Conservation (phyloP, 2,329 filamentous ascomycete species). For the Ceratocystis albifundus region DNA sequence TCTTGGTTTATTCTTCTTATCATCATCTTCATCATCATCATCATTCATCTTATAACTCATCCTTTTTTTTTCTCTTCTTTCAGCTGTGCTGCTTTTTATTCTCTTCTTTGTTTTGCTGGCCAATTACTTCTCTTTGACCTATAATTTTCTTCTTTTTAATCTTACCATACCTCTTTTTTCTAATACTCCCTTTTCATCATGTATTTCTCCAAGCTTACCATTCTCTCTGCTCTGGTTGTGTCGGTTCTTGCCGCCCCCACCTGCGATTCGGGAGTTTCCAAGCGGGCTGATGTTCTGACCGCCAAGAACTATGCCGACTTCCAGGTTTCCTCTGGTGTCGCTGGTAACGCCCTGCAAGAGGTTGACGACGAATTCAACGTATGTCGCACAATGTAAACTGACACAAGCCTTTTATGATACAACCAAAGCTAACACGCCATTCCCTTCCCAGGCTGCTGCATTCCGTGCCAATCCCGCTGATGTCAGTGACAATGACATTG, state of each 20-base stretch:
- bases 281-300: slow-evolving; percentile 28
- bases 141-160: slow-evolving; percentile 5
- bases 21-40: slow-evolving; percentile 21
- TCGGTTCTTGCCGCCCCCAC: slow-evolving; percentile 32
- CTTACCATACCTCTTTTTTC: slow-evolving; percentile 5
- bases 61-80: slow-evolving; percentile 14
- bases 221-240: slow-evolving; percentile 32
- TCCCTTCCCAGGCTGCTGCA: slow-evolving; percentile 30
- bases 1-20: slow-evolving; percentile 5
- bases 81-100: slow-evolving; percentile 23
- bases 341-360: slow-evolving; percentile 43
- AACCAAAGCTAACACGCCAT: not conserved
- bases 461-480: slow-evolving; percentile 33
- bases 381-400: slow-evolving; percentile 23
- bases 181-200: slow-evolving; percentile 27
- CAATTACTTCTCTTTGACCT: slow-evolving; percentile 14
- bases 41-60: slow-evolving; percentile 11
- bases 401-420: not conserved
- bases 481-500: slow-evolving; percentile 38
- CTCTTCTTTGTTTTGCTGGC: slow-evolving; percentile 21
- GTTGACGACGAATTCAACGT: slow-evolving; percentile 45
- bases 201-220: slow-evolving; percentile 32
- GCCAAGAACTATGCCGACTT: slow-evolving; percentile 33
- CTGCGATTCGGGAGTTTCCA: slow-evolving; percentile 28
- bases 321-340: slow-evolving; percentile 40